Conservation (phyloP, 495 filamentous ascomycete genomes). For the Podospora tetraspora region DNA sequence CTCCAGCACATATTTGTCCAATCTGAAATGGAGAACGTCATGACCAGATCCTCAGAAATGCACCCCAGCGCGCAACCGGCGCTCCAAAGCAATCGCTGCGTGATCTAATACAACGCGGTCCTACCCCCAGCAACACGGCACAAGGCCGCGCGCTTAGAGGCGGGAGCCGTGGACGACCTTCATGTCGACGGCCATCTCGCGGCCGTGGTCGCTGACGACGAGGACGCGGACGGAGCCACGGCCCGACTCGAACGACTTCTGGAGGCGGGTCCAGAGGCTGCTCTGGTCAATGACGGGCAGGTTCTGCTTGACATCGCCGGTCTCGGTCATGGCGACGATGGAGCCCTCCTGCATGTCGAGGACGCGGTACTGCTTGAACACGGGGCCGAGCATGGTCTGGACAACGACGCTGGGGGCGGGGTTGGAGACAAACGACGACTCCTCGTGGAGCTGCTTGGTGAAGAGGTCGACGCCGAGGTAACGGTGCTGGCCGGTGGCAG, state of each 20-base stretch:
- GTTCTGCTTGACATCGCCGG: slow-evolving; percentile 94
- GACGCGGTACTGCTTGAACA: slow-evolving; percentile 99
- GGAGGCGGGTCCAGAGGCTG: slow-evolving; percentile 73
- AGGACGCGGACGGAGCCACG: slow-evolving; percentile 90
- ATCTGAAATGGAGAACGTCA: slow-evolving; percentile 24
- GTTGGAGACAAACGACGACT: slow-evolving; percentile 96
- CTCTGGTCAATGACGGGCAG: slow-evolving; percentile 92
- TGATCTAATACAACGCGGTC: slow-evolving; percentile 10
- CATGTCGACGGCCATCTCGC: slow-evolving; percentile 96
- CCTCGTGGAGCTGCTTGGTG: slow-evolving; percentile 97
- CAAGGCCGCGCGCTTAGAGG: slow-evolving; percentile 35
- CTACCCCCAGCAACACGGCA: background rate
- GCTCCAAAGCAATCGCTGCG: slow-evolving; percentile 12
- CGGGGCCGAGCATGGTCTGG: slow-evolving; percentile 98
- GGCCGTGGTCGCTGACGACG: slow-evolving; percentile 90
- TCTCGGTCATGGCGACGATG: slow-evolving; percentile 51
- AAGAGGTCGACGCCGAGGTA: slow-evolving; percentile 99
- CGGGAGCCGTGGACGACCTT: slow-evolving; percentile 83
- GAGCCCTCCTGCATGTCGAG: slow-evolving; percentile 89
- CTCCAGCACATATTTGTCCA: slow-evolving; percentile 24
- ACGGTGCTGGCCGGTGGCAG: slow-evolving; percentile 97
- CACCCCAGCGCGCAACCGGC: slow-evolving; percentile 9
- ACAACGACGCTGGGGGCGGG: slow-evolving; percentile 92
- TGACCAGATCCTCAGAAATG: slow-evolving; percentile 21
- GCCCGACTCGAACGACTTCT: slow-evolving; percentile 81